phyloP scores from a whole-genome alignment of 345 rosid genomes.

The Cardiospermum halicacabum region DNA sequence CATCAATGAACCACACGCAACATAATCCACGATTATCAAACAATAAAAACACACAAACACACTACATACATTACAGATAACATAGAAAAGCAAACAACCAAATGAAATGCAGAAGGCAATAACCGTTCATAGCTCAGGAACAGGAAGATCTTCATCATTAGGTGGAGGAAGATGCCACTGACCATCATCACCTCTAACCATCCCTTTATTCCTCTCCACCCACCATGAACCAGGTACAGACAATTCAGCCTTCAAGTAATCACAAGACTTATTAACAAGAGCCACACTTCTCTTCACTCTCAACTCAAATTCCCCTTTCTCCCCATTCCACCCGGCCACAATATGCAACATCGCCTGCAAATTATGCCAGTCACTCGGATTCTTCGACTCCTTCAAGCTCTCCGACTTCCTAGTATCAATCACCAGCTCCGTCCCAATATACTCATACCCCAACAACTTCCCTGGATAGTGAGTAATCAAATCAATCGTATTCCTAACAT shows the following conservation, averaged over 20 bases:
- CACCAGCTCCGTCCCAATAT: conserved; percentile 41
- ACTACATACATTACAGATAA: too few relatives aligned
- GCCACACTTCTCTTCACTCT: conserved; percentile 81
- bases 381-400: conserved; percentile 55
- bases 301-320: conserved; percentile 50
- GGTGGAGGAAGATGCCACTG: conserved; percentile 55
- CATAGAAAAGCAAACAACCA: too few relatives aligned
- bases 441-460: conserved; percentile 45
- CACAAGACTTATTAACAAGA: conserved; percentile 73
- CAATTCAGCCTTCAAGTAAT: conserved; percentile 61
- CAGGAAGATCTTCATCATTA: conserved; percentile 61
- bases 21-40: too few relatives aligned
- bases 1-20: too few relatives aligned
- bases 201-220: conserved; percentile 87
- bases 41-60: too few relatives aligned
- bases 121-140: conserved; percentile 38
- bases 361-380: conserved; percentile 85
- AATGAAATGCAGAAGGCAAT: too few relatives aligned
- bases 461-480: conserved; percentile 72
- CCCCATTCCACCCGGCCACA: conserved; percentile 85
- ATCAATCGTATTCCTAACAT: conserved; percentile 64
- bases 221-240: conserved; percentile 83
- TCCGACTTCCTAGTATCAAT: conserved; percentile 78
- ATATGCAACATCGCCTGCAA: conserved; percentile 79
- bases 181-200: conserved; percentile 48